Percentiles rank a stretch among this genome's conserved stretches.
Evolutionary conservation across 805 yeast species (phyloP).

Genomic region (Cyberlindnera xishuangbannaensis): DNA sequence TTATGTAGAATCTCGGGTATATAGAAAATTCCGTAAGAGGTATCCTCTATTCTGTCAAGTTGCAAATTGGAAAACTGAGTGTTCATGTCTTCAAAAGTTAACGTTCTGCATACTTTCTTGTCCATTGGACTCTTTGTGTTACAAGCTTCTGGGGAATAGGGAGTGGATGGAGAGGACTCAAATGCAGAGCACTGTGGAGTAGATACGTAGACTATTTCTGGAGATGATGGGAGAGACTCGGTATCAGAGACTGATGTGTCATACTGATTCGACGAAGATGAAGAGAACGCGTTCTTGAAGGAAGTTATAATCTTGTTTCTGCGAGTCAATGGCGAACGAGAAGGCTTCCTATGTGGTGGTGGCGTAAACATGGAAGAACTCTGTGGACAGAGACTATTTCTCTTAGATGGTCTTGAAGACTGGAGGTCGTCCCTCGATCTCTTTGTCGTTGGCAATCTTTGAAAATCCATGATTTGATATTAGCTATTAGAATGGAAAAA

Average conservation of each 20-base stretch:
- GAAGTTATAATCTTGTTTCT: too few relatives aligned
- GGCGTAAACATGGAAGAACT: neutral
- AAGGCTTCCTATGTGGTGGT: slow-evolving; percentile 14
- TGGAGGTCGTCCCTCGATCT: slow-evolving; percentile 21
- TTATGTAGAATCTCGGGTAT: slow-evolving; percentile 71
- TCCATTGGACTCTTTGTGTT: too few relatives aligned
- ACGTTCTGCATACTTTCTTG: too few relatives aligned
- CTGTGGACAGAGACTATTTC: slow-evolving; percentile 5
- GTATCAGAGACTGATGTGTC: slow-evolving; percentile 12
- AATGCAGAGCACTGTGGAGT: too few relatives aligned
- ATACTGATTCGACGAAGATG: too few relatives aligned
- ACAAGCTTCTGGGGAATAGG: neutral
- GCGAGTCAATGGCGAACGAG: too few relatives aligned
- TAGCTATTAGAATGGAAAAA: too few relatives aligned
- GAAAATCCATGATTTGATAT: too few relatives aligned
- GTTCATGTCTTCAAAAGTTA: slow-evolving; percentile 9
- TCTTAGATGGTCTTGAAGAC: slow-evolving; percentile 17
- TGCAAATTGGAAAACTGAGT: slow-evolving; percentile 10
- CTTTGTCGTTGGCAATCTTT: too few relatives aligned
- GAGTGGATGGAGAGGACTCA: neutral
- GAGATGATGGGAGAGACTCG: slow-evolving; percentile 7
- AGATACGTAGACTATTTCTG: too few relatives aligned
- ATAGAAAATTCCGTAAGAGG: slow-evolving; percentile 45
- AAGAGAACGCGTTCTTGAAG: too few relatives aligned
- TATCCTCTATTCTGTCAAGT: slow-evolving; percentile 2